Conservation (phyloP, 2,329 filamentous ascomycete genomes). For the Fusarium denticulatum region DNA sequence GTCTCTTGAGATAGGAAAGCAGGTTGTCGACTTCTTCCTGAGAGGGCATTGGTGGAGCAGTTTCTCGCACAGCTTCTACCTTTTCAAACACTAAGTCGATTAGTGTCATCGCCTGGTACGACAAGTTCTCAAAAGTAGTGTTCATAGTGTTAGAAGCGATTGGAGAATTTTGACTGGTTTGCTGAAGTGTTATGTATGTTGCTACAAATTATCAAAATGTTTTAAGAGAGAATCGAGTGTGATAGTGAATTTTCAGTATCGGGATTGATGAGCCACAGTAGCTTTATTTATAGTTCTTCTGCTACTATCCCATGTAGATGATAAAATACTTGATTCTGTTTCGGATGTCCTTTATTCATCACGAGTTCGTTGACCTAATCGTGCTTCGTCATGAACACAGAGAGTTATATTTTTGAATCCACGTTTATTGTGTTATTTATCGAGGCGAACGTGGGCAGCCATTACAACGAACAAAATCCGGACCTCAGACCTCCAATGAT, state of each 20-base stretch:
- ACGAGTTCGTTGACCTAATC: neutral
- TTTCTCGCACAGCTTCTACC: neutral
- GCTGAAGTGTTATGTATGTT: neutral
- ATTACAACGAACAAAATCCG: neutral
- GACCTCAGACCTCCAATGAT: fast-evolving
- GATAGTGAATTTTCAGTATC: neutral
- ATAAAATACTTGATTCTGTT: neutral
- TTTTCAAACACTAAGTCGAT: neutral
- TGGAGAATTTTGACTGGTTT: neutral
- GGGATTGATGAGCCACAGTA: neutral
- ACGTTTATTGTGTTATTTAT: neutral
- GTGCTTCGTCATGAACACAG: neutral
- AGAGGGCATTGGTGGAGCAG: neutral
- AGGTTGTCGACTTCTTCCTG: neutral
- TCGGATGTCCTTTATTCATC: neutral
- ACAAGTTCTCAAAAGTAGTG: neutral
- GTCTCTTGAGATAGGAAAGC: neutral
- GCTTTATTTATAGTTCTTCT: neutral
- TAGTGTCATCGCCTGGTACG: neutral
- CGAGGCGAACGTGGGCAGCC: neutral
- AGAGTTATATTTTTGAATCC: neutral
- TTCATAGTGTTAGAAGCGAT: neutral
- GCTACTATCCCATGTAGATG: neutral
- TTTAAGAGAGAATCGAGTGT: neutral
- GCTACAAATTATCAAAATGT: neutral